These are phyloP conservation scores for Rubroboletus pulcherrimus DNA, from an alignment of 768 basidiomycete species.

Conservation along the genomic window DNA sequence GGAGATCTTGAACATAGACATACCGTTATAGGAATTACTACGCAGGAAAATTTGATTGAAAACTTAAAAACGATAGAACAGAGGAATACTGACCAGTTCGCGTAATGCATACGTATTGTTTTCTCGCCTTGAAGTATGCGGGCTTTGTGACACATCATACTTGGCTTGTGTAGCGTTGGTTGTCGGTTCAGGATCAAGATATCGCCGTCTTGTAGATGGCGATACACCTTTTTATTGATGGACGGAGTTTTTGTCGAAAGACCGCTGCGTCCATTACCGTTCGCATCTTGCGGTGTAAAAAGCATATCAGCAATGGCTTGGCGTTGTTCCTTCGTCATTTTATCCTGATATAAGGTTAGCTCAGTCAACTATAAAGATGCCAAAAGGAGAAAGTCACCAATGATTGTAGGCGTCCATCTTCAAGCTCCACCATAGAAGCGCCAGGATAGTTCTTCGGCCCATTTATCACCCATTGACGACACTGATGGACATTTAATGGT, in stretches of 20 bases:
- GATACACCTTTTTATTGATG: conserved; percentile 95
- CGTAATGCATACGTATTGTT: conserved; percentile 99
- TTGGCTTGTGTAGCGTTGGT: conserved; percentile 97
- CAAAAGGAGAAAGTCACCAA: conserved; percentile 45
- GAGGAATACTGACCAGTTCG: conserved; percentile 75
- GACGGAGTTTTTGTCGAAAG: conserved; percentile 74
- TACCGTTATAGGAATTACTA: conserved; percentile 97
- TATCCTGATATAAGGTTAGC: conserved; percentile 52
- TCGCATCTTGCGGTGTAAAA: conserved; percentile 80
- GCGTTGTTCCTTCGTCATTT: conserved; percentile 81
- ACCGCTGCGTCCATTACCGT: conserved; percentile 43
- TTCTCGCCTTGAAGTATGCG: conserved; percentile 92
- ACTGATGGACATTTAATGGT: conserved; percentile 79
- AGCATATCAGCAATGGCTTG: conserved; percentile 95
- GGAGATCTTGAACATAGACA: conserved; percentile 23
- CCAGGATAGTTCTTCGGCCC: conserved; percentile 89
- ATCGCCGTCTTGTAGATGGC: conserved; percentile 93
- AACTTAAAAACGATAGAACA: background rate
- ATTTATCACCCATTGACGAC: conserved; percentile 87
- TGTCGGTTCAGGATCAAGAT: conserved; percentile 95
- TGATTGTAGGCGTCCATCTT: conserved; percentile 85
- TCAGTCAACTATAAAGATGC: conserved; percentile 1
- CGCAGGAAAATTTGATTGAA: conserved; percentile 14
- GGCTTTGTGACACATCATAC: conserved; percentile 98
- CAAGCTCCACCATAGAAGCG: conserved; percentile 91